Percentiles rank a stretch among this genome's conserved stretches.
Conservation (phyloP, 2,329 filamentous ascomycete genomes). For the Paracoccidioides brasiliensis region DNA sequence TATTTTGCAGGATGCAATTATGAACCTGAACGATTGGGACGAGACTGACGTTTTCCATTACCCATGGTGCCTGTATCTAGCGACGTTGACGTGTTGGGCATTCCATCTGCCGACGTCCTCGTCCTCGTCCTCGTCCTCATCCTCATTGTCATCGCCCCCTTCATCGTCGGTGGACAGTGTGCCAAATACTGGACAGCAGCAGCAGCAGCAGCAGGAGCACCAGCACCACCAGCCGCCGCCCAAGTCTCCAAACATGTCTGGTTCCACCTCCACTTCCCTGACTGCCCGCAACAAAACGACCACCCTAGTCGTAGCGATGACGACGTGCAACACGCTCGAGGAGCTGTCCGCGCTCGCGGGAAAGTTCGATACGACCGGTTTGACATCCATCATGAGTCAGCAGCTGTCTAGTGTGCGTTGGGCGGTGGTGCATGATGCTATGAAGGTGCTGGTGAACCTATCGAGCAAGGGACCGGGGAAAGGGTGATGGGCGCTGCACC, state of each 20-base stretch:
- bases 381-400: slow-evolving; percentile 44
- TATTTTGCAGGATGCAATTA: slow-evolving; percentile 39
- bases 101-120: slow-evolving; percentile 36
- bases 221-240: not conserved
- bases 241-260: not conserved
- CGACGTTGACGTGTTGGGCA: slow-evolving; percentile 45
- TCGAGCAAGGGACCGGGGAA: slow-evolving; percentile 1
- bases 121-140: slow-evolving; percentile 1
- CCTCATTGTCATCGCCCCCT: not conserved
- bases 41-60: slow-evolving; percentile 46
- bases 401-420: slow-evolving; percentile 45
- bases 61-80: slow-evolving; percentile 49
- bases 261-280: slow-evolving; percentile 15
- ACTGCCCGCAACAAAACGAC: slow-evolving; percentile 28
- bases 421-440: slow-evolving; percentile 50
- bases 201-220: slow-evolving; percentile 33
- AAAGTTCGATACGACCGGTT: slow-evolving; percentile 38
- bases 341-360: slow-evolving; percentile 28
- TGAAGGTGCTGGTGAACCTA: slow-evolving; percentile 37
- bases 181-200: slow-evolving; percentile 17
- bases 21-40: slow-evolving; percentile 39
- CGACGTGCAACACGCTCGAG: slow-evolving; percentile 22
- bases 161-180: slow-evolving; percentile 3
- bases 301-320: slow-evolving; percentile 23
- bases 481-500: no score